A percentile compares a stretch with the other conserved stretches of the same genome.
These are phyloP conservation scores for Halophytophthora polymorphica DNA, from an alignment of 352 stramenopile genomes.

Conservation along the genomic window DNA sequence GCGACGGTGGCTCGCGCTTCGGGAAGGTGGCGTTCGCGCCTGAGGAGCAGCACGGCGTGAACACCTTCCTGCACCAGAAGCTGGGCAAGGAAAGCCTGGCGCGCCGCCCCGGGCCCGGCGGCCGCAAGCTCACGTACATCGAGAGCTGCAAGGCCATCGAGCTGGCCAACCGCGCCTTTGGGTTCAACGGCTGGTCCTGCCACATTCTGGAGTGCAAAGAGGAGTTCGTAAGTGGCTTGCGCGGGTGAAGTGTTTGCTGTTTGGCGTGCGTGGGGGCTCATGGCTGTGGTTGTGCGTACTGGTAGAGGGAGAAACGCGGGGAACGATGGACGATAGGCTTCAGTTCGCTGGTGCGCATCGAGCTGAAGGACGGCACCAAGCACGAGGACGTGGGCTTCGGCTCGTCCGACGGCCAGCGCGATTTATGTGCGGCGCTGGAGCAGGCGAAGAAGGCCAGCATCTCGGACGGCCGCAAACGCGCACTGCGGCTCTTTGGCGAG, in stretches of 20 bases:
- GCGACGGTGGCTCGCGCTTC: slow-evolving; percentile 32
- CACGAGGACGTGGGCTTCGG: slow-evolving; percentile 85
- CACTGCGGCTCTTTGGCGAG: slow-evolving; percentile 79
- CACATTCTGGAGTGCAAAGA: slow-evolving; percentile 83
- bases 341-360: slow-evolving; percentile 77
- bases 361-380: slow-evolving; percentile 81
- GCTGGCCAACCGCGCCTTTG: slow-evolving; percentile 84
- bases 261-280: slow-evolving; percentile 1
- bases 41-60: slow-evolving; percentile 51
- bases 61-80: slow-evolving; percentile 80
- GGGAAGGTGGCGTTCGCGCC: slow-evolving; percentile 52
- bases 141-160: slow-evolving; percentile 89
- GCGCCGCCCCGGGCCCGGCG: slow-evolving; percentile 60
- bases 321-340: slow-evolving; percentile 76
- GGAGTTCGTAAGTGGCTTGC: slow-evolving; percentile 61
- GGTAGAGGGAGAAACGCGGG: slow-evolving; percentile 62
- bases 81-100: slow-evolving; percentile 74
- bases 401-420: slow-evolving; percentile 68
- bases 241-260: not conserved
- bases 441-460: slow-evolving; percentile 88
- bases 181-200: slow-evolving; percentile 87
- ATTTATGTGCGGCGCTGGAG: slow-evolving; percentile 71
- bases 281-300: not conserved
- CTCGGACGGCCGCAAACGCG: slow-evolving; percentile 78
- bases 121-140: slow-evolving; percentile 81